These are phyloP conservation scores for Triticum monococcum DNA, from an alignment of 176 grass and related monocot genomes.

Conservation along the genomic window DNA sequence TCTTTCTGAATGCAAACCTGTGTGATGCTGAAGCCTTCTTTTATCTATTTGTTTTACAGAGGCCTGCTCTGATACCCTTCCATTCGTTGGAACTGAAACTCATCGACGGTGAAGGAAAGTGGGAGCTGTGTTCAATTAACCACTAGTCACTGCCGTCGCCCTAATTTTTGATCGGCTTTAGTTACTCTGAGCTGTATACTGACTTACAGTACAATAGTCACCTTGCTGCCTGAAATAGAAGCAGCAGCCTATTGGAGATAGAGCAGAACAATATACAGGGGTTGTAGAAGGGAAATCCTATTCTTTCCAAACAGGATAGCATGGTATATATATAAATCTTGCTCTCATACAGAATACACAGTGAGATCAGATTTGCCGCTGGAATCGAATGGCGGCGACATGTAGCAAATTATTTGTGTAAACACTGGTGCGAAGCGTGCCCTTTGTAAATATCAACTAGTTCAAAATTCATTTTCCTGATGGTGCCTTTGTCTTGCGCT, in stretches of 20 bases:
- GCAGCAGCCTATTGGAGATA: slow-evolving; percentile 6
- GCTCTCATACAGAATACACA: slow-evolving; percentile 12
- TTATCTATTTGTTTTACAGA: slow-evolving; percentile 44
- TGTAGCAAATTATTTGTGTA: slow-evolving; percentile 21
- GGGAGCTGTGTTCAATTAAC: slow-evolving; percentile 77
- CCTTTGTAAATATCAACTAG: slow-evolving; percentile 14
- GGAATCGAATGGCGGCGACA: neutral
- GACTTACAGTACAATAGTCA: slow-evolving; percentile 6
- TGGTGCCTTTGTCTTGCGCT: neutral
- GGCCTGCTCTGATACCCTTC: slow-evolving; percentile 92
- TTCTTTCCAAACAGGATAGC: neutral
- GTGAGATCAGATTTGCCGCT: neutral
- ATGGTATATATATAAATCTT: neutral
- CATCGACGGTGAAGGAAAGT: slow-evolving; percentile 95
- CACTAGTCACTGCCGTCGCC: slow-evolving; percentile 26
- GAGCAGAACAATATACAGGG: neutral
- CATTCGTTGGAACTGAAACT: slow-evolving; percentile 93
- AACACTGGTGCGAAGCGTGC: slow-evolving; percentile 15
- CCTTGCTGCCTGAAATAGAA: too few species aligned
- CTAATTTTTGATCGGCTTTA: neutral
- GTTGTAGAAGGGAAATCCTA: neutral
- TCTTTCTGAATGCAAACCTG: neutral
- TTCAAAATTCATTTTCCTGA: neutral
- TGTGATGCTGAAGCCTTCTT: neutral
- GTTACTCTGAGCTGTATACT: slow-evolving; percentile 4